Evolutionary conservation across 306 rosid genomes (phyloP), one percentile per base, ranked within the genome.

Genomic region (Rosa lucieae): DNA sequence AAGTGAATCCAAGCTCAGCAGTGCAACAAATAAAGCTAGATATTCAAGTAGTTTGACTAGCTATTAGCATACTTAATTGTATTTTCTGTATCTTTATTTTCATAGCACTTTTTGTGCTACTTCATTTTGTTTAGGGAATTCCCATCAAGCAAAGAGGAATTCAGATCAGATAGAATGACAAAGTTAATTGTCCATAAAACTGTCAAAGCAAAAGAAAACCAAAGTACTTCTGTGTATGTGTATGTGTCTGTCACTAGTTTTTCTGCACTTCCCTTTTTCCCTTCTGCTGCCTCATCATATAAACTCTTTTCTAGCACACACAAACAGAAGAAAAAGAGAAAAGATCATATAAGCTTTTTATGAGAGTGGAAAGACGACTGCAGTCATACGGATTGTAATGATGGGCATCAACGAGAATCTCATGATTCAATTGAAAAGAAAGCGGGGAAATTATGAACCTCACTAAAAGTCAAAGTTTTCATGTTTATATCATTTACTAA

Each of bases 11-110:
- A 53, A 78, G 71, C 81, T 78, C 81, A n/a, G 53, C 85, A 15
- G 73, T 67, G 69, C 88, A 86, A 49, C 96, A 82, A 84, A 73
- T 76, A 1, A 94, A 94, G 92, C 78, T 82, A 10, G 94, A 90
- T n/a, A 69, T 87, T 72, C 94, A 94, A 87, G 87, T 88, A 49
- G 74, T 82, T 79, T 88, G 82, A 61, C 37, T 26, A 26, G 29
- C 29, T 23, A 67, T 12, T 67, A 40, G 78, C 29, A 71, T 69
- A 51, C 63, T 56, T 66, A 66, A 35, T 63, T 44, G 17, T 56
- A 8, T 37, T 17, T 0, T 14, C 15, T 23, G 39, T 68, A 49
- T 58, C 4, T 55, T 49, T 32, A 11, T 70, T 44, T 51, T 26
- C 43, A 23, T 51, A 18, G 37, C 79, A 26, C 58, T 20, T 69